Evolutionary conservation across 192 early-diverging fungal genomes (phyloP), one percentile per base, ranked within the genome.

Genomic region (Funneliformis geosporum): DNA sequence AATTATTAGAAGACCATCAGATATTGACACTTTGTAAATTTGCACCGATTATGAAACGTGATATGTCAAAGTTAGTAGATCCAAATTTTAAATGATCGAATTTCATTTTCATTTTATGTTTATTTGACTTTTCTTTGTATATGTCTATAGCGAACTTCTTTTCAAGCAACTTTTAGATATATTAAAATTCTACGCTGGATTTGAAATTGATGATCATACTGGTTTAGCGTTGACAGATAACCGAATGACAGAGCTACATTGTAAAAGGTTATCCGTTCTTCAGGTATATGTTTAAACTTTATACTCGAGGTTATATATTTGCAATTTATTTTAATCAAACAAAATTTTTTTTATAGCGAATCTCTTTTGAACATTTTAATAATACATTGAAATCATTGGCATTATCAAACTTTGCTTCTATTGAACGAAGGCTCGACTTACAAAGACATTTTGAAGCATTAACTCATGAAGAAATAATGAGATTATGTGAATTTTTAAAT

Each of bases 141-240:
- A 28, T n/a, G 42, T 28, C 10, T 11, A 42, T 23, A 38, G 84
- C 8, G 66, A 84, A 9, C 82, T 90, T 2, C 33, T 33, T 42
- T 92, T 92, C 40, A 85, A 87, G n/a, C 88, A 92, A 55, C 86
- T 97, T 25, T 70, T 93, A 50, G 90, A 89, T 16, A 86, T 91
- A 66, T 88, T 94, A n/a, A 85, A 83, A 21, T 91, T 89, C 76
- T 95, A 97, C 80, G 81, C 88, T 14, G 85, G 86, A 50, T 98
- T 97, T 74, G 92, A 94, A 46, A 92, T 99, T 18, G 89, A 93
- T 76, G 92, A 95, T 46, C 88, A 92, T 18, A 94, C 92, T 6
- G 98, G 98, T 44, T 78, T 84, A 21, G 89, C 94, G 2, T 85
- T 98, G 38, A 89, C 89, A 4, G 87, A 87, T 16, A 84, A 85